Conservation (phyloP, 2,329 filamentous ascomycete species). For the Sclerotinia minor region DNA sequence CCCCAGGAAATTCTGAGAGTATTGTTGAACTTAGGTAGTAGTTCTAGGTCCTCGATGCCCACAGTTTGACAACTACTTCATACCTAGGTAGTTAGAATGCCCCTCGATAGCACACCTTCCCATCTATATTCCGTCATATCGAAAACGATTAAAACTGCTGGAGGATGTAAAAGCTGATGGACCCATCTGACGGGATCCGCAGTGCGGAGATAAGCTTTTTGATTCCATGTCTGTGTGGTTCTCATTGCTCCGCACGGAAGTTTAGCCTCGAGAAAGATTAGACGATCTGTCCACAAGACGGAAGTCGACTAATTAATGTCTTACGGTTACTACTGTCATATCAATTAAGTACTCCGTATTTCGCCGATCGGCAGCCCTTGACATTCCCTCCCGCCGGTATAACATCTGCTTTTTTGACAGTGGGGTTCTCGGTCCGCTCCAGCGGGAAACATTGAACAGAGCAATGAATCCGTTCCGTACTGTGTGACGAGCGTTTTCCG, state of each 20-base stretch:
- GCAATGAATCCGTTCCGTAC: not conserved
- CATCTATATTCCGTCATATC: not conserved
- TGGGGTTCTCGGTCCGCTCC: conserved; percentile 19
- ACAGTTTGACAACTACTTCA: not conserved
- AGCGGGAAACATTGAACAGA: conserved; percentile 1
- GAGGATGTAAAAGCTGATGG: not conserved
- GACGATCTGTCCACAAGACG: conserved; percentile 25
- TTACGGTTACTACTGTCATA: not conserved
- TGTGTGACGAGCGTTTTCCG: not conserved
- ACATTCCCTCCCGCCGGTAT: conserved; percentile 19
- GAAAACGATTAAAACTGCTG: not conserved
- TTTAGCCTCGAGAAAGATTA: conserved; percentile 16
- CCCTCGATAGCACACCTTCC: not conserved
- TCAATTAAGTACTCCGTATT: not conserved
- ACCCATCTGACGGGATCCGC: conserved; percentile 10
- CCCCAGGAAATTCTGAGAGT: not conserved
- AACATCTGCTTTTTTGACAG: not conserved
- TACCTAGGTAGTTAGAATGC: not conserved
- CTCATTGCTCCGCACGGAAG: conserved; percentile 8
- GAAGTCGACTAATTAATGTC: conserved; percentile 1
- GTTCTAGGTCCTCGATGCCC: not conserved
- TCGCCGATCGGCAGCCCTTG: conserved; percentile 14
- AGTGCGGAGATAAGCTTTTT: conserved; percentile 16
- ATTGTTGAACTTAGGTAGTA: not conserved
- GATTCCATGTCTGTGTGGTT: conserved; percentile 16